Evolutionary conservation across 805 yeast genomes (phyloP), one percentile per base, ranked within the genome.

Genomic region (Sugiyamaella americana): DNA sequence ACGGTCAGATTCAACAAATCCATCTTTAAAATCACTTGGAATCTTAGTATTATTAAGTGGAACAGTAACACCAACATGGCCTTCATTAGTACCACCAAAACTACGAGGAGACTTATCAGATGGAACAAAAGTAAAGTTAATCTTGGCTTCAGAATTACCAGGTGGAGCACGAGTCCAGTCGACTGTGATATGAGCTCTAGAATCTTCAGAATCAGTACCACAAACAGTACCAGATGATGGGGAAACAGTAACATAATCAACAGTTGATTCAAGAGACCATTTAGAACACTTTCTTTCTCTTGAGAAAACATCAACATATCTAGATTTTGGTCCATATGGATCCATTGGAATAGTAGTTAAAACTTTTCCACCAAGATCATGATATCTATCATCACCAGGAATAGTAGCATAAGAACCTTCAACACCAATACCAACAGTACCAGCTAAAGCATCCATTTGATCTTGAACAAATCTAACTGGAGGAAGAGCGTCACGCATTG

Each of bases 1-100:
- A 4, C 53, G 44, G 29, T 46, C 50, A n/a, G 52, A 32, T 30
- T 51, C 54, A 13, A 49, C 43, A 26, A 48, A 51, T n/a, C 54
- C 52, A n/a, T 23, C 45, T 5, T 21, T 34, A 21, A 40, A 48
- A 18, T 24, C 21, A 21, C 11, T 21, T 4, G 52, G 42, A 21
- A 47, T n/a, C 10, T 18, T 20, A 2, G 26, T 40, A n/a, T 46
- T 35, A 18, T 17, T 16, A 19, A 49, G 29, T 2, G 52, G 52
- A 18, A 49, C 47, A 11, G 38, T 18, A 4, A 40, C 13, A 16
- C 24, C 26, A 11, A 39, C 21, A 18, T 26, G 18, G 16, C 41
- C 41, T 30, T 24, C n/a, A 23, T 29, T 16, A 30, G 36, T 40
- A 35, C 37, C 37, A 5, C 43, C 43, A 10, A 10, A 35, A 35